Evolutionary conservation across 108 stramenopile genomes (phyloP), one percentile per base, ranked within the genome.

Genomic region (Aurantiochytrium sp.): DNA sequence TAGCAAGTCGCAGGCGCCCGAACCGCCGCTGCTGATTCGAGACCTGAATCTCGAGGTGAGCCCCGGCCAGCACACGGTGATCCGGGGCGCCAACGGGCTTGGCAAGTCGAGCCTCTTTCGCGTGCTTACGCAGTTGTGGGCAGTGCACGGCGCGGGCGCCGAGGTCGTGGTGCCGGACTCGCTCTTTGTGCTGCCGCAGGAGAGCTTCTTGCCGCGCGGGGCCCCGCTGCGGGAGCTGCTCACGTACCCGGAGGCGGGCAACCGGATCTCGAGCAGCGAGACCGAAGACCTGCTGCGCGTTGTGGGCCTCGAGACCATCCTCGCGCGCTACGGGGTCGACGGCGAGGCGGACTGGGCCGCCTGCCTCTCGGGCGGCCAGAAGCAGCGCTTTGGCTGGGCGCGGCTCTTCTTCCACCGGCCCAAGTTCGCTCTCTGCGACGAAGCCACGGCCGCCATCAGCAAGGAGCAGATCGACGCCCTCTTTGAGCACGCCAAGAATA

Each of bases 361-460:
- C 48, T 88, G 86, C 15, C 36, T 90, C 4, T 88, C 87, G 17
- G 90, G 90, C 31, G 90, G 90, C 45, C 87, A 90, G 88, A 90
- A 90, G 90, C 90, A 90, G 89, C 87, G 90, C 3, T 85, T 90
- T 30, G 89, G 87, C 39, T 45, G 90, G 21, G 90, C 89, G 52
- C 37, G 90, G 54, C 85, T 90, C n/a, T 86, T 90, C 31, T 89
- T 86, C 88, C 87, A 89, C 55, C 41, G 88, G 24, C 90, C 90
- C 30, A 55, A 53, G 42, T 90, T 90, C 54, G 90, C 89, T 19
- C 81, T 90, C 19, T 48, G 88, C 32, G 90, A 90, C 81, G 90
- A 85, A 39, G 42, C 42, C 37, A 87, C 87, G n/a, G 30, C 32
- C 32, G 34, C 30, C 4, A 65, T 87, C 34, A 68, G 59, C 37